A percentile compares a stretch with the other conserved stretches of the same genome.
These are phyloP conservation scores for Nicotiana paniculata DNA, from an alignment of 257 asterid genomes.

Conservation along the genomic window DNA sequence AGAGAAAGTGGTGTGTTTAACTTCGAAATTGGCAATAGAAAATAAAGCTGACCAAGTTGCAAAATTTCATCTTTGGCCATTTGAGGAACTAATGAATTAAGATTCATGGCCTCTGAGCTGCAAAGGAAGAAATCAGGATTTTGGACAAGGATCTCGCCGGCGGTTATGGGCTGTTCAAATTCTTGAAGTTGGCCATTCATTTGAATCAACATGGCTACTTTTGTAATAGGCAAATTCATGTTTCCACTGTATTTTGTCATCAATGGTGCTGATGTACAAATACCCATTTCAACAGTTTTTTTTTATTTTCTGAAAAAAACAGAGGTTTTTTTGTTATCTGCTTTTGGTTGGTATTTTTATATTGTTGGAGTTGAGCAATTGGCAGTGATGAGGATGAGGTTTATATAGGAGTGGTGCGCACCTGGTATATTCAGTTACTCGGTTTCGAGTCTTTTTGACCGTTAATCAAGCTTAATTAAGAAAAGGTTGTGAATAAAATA, in stretches of 20 bases:
- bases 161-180: conserved; percentile 12
- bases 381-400: neutral
- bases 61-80: conserved; percentile 17
- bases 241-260: neutral
- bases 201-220: conserved; percentile 20
- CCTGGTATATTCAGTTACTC: neutral
- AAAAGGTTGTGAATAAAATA: neutral
- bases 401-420: neutral
- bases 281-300: neutral
- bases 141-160: conserved; percentile 5
- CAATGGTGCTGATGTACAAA: conserved; percentile 10
- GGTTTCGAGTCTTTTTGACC: neutral
- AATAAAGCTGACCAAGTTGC: conserved; percentile 30
- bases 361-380: neutral
- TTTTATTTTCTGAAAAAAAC: neutral
- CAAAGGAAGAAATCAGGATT: conserved; percentile 21
- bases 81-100: conserved; percentile 14
- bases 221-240: neutral
- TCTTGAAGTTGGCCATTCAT: conserved; percentile 19
- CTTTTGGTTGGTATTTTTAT: neutral
- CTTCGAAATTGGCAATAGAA: conserved; percentile 19
- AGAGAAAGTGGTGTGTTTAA: conserved; percentile 18
- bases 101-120: conserved; percentile 33
- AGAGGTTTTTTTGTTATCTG: neutral
- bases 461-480: neutral